Percentiles rank a stretch among this genome's conserved stretches.
phyloP scores from a whole-genome alignment of 176 grass and related monocot species.

The Elymus sibiricus region DNA sequence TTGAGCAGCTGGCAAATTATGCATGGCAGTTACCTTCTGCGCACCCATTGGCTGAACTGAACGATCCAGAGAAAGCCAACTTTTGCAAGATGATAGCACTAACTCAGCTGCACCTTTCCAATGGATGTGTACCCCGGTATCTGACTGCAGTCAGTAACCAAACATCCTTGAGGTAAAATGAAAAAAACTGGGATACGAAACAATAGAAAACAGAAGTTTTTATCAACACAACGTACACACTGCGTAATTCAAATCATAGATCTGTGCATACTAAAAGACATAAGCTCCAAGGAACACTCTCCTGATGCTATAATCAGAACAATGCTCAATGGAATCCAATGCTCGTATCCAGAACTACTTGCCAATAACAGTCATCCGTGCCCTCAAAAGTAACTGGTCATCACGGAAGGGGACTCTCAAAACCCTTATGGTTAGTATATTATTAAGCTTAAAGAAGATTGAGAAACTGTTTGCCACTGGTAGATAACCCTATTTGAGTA shows the following conservation, averaged over 20 bases:
- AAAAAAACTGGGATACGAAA: conserved; percentile 22
- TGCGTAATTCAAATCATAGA: not conserved
- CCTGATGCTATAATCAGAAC: conserved; percentile 4
- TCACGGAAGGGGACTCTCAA: not conserved
- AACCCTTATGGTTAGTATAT: not conserved
- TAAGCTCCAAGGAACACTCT: not conserved
- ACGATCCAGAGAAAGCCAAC: conserved; percentile 67
- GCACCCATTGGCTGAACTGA: conserved; percentile 55
- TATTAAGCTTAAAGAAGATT: not conserved
- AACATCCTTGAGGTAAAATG: conserved; percentile 29
- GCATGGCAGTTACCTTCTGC: conserved; percentile 50
- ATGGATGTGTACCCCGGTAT: conserved; percentile 62
- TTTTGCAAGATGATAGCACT: conserved; percentile 80
- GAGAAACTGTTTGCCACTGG: not conserved
- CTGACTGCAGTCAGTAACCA: conserved; percentile 53
- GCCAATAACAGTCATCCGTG: not conserved
- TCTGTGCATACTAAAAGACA: conserved; percentile 14
- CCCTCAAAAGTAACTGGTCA: not conserved
- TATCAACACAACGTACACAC: conserved; percentile 5
- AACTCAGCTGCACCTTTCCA: conserved; percentile 99
- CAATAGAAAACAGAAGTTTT: not conserved
- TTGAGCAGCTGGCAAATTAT: not conserved
- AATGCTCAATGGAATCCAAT: conserved; percentile 2
- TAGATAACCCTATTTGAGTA: not conserved
- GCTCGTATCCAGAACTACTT: conserved; percentile 1